These are phyloP conservation scores for Phragmites australis DNA, from an alignment of 176 grass and related monocot species.

Conservation along the genomic window DNA sequence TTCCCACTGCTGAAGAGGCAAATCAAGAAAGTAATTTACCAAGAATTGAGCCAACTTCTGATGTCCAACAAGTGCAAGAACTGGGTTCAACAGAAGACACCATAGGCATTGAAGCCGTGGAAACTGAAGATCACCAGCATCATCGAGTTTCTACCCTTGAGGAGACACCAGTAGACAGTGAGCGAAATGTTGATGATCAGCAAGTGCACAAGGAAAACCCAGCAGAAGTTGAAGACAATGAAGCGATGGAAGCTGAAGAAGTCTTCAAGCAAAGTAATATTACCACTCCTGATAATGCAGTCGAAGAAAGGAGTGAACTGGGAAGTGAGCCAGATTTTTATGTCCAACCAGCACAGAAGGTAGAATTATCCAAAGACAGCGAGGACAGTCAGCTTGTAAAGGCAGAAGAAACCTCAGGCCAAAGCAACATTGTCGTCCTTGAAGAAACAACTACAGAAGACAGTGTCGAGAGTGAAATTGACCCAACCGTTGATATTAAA, in stretches of 20 bases:
- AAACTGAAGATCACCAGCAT: slow-evolving; percentile 31
- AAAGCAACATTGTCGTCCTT: slow-evolving; percentile 2
- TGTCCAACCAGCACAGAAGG: slow-evolving; percentile 27
- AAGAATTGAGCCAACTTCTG: background rate
- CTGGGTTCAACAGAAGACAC: slow-evolving; percentile 30
- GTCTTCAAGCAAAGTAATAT: slow-evolving; percentile 18
- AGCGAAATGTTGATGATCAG: slow-evolving; percentile 29
- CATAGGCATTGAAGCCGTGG: background rate
- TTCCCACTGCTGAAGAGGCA: background rate
- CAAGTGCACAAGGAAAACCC: slow-evolving; percentile 23
- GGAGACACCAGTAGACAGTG: slow-evolving; percentile 20
- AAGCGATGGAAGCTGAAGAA: slow-evolving; percentile 35
- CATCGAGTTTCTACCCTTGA: slow-evolving; percentile 26
- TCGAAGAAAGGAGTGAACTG: slow-evolving; percentile 31
- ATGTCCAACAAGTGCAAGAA: slow-evolving; percentile 31
- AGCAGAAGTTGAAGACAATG: slow-evolving; percentile 35
- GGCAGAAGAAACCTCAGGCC: slow-evolving; percentile 24
- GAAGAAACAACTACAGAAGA: slow-evolving; percentile 30
- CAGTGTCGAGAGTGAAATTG: slow-evolving; percentile 10
- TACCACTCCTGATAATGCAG: slow-evolving; percentile 6
- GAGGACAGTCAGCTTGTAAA: slow-evolving; percentile 18
- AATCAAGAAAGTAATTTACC: slow-evolving; percentile 15
- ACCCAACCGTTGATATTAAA: slow-evolving; percentile 18
- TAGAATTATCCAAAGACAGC: slow-evolving; percentile 20
- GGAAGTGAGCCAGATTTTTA: slow-evolving; percentile 25